Conservation (phyloP, 2,329 filamentous ascomycete genomes). For the Balansia obtecta region DNA sequence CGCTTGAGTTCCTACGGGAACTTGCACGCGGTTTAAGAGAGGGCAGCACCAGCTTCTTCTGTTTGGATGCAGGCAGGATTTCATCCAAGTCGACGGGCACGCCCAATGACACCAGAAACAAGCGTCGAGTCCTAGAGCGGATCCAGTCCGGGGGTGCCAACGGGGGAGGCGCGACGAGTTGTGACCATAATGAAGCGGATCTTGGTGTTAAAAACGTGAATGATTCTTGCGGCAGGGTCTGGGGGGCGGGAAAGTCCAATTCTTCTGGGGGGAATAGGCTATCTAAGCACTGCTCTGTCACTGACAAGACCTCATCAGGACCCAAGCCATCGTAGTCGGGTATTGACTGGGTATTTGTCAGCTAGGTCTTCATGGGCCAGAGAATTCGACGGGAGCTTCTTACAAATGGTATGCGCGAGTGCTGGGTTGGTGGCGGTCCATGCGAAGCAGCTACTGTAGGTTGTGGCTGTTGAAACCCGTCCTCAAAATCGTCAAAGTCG, state of each 20-base stretch:
- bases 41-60: slow-evolving; percentile 91
- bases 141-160: slow-evolving; percentile 97
- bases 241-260: slow-evolving; percentile 36
- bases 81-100: slow-evolving; percentile 96
- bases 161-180: slow-evolving; percentile 87
- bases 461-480: slow-evolving; percentile 49
- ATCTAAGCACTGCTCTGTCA: slow-evolving; percentile 54
- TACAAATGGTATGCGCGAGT: slow-evolving; percentile 33
- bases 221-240: slow-evolving; percentile 39
- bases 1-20: slow-evolving; percentile 42
- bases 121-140: slow-evolving; percentile 80
- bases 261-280: slow-evolving; percentile 50
- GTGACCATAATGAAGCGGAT: slow-evolving; percentile 87
- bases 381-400: slow-evolving; percentile 8
- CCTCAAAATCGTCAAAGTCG: slow-evolving; percentile 61
- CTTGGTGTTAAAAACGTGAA: slow-evolving; percentile 73
- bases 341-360: slow-evolving; percentile 40
- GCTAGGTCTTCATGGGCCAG: neutral
- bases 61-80: slow-evolving; percentile 90
- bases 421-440: slow-evolving; percentile 21
- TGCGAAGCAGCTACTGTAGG: slow-evolving; percentile 16
- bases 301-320: slow-evolving; percentile 45
- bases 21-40: slow-evolving; percentile 61
- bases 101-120: slow-evolving; percentile 91
- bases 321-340: slow-evolving; percentile 54